Base-by-base conservation (phyloP, 1,139 yeast genomes). In the Ogataea hybrid region DNA sequence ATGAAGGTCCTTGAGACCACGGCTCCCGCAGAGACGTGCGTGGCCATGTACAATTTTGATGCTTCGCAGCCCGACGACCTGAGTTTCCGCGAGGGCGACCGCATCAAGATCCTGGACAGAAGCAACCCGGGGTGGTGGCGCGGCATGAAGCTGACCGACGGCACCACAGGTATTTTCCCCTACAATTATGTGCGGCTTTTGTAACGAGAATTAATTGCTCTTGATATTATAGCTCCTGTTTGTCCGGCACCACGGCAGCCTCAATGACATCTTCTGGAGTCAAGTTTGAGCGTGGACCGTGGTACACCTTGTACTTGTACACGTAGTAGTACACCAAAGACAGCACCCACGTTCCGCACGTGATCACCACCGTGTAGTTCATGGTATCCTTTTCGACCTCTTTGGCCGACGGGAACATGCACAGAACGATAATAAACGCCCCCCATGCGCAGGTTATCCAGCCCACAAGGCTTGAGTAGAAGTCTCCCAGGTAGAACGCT, bases 401-500 rank as follows among this genome's bases (percentile, higher is more conserved):
- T n/a, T n/a, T n/a, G n/a, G n/a, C n/a, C n/a, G n/a, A n/a, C n/a
- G n/a, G n/a, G n/a, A n/a, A n/a, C n/a, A n/a, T n/a, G n/a, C n/a
- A n/a, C n/a, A n/a, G n/a, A n/a, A n/a, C n/a, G n/a, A n/a, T n/a
- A n/a, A n/a, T n/a, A n/a, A n/a, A n/a, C n/a, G n/a, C n/a, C n/a
- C n/a, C n/a, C n/a, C n/a, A n/a, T n/a, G 37, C 7, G 34, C 57
- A 48, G 8, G 59, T 44, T 35, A 56, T 51, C 65, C 68, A 63
- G 21, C 71, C 71, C 25, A 72, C 57, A 10, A 72, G 50, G 10
- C 69, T 70, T 2, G 83, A 76, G 21, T 42, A 32, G 39, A 69
- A 53, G 12, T 61, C 46, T 23, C 89, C 89, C 49, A 81, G 64
- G 58, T 77, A 75, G 56, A 82, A 82, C 6, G 77, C 73, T 8